Evolutionary conservation across 2,329 filamentous ascomycete species (phyloP).

Genomic region (Blastomyces gilchristii): DNA sequence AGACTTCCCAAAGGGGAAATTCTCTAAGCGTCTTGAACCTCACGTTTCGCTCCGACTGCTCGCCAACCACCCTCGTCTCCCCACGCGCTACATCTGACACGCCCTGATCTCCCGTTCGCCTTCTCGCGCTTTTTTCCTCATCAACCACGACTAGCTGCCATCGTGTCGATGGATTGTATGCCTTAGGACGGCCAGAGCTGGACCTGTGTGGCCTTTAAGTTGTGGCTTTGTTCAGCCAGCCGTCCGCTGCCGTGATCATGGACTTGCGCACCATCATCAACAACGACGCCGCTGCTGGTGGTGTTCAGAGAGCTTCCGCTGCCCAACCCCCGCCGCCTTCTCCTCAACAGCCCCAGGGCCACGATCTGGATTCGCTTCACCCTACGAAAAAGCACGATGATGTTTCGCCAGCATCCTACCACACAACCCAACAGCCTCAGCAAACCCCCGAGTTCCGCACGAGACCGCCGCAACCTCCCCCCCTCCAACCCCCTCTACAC

Average conservation of each 20-base stretch:
- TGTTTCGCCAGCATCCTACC: constrained; percentile 4
- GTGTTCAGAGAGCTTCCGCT: constrained; percentile 22
- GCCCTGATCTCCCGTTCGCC: background rate
- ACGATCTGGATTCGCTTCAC: background rate
- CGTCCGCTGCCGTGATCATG: constrained; percentile 29
- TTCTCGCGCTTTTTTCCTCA: background rate
- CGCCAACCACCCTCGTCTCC: background rate
- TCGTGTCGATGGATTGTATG: background rate
- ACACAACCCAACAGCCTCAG: background rate
- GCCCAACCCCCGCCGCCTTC: constrained; percentile 15
- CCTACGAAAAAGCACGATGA: constrained; percentile 6
- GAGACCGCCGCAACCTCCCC: constrained; percentile 32
- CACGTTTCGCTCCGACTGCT: background rate
- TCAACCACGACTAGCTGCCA: background rate
- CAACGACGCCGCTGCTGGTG: constrained; percentile 29
- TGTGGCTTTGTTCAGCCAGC: background rate
- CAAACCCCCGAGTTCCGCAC: constrained; percentile 1
- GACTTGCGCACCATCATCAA: constrained; percentile 47
- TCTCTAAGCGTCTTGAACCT: background rate
- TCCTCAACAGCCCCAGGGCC: background rate
- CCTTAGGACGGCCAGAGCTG: background rate
- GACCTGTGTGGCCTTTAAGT: background rate
- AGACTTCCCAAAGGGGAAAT: background rate
- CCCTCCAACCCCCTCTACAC: constrained; percentile 36
- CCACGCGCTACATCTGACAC: background rate